phyloP scores from a whole-genome alignment of 2,329 filamentous ascomycete species.

The Davidsoniella virescens region DNA sequence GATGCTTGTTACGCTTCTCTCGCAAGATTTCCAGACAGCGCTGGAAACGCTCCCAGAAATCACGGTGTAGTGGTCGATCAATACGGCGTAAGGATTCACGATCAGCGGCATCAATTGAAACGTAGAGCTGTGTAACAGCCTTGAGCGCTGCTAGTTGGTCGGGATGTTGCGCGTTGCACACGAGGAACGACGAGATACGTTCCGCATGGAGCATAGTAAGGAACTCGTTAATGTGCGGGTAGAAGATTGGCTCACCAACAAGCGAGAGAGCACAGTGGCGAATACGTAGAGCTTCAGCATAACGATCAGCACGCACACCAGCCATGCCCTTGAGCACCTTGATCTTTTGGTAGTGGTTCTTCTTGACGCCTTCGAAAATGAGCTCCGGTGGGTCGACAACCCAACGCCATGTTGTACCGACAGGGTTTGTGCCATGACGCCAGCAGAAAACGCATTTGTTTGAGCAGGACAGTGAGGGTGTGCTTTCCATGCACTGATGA shows the following conservation, averaged over 20 bases:
- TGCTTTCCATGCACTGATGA: constrained; percentile 97
- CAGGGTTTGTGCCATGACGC: constrained; percentile 93
- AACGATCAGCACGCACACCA: constrained; percentile 79
- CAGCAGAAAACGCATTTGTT: constrained; percentile 99
- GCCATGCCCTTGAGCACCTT: constrained; percentile 92
- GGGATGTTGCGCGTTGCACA: constrained; percentile 94
- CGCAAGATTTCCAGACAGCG: constrained; percentile 78
- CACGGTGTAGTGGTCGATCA: constrained; percentile 79
- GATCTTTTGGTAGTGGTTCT: constrained; percentile 91
- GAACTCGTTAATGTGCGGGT: constrained; percentile 92
- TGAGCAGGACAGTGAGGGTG: constrained; percentile 83
- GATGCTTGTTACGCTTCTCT: constrained; percentile 66
- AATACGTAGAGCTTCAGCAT: constrained; percentile 83
- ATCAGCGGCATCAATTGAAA: constrained; percentile 90
- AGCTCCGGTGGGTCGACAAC: constrained; percentile 77
- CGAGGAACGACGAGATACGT: constrained; percentile 82
- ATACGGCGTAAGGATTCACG: constrained; percentile 75
- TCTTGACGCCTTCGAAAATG: constrained; percentile 82
- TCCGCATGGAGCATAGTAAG: constrained; percentile 67
- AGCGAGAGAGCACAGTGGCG: constrained; percentile 82
- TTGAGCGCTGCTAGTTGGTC: constrained; percentile 69
- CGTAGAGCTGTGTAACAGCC: constrained; percentile 87
- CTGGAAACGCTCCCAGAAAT: constrained; percentile 95
- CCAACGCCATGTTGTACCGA: constrained; percentile 95
- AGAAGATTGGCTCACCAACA: constrained; percentile 97